Conservation (phyloP, 768 basidiomycete genomes). For the Mrakia frigida region DNA sequence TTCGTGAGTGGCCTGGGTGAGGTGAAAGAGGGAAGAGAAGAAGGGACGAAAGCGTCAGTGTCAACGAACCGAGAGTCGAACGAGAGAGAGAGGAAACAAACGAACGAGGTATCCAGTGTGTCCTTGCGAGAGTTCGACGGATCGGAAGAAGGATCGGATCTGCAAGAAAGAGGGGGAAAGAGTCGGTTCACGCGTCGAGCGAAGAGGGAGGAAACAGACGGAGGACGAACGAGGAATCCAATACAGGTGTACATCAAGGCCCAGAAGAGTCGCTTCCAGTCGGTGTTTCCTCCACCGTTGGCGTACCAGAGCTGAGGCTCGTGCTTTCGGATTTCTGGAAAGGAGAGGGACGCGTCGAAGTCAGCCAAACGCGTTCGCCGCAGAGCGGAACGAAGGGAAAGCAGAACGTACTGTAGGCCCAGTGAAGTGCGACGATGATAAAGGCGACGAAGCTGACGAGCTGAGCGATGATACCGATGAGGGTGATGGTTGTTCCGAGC, state of each 20-base stretch:
- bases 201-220: too few relatives aligned
- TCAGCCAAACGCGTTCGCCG: background rate
- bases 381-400: background rate
- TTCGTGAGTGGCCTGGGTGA: background rate
- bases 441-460: background rate
- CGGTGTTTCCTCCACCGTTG: background rate
- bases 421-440: background rate
- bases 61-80: too few relatives aligned
- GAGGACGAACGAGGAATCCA: background rate
- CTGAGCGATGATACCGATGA: background rate
- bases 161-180: background rate
- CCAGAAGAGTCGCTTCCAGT: background rate
- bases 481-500: constrained; percentile 4
- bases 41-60: too few relatives aligned
- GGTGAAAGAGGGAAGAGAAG: background rate
- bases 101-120: background rate
- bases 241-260: background rate
- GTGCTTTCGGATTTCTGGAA: background rate
- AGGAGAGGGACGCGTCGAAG: background rate
- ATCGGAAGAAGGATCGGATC: background rate
- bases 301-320: background rate
- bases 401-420: background rate
- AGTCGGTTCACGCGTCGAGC: background rate
- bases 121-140: background rate
- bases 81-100: background rate